Evolutionary conservation across 352 stramenopile species (phyloP), one percentile per base, ranked within the genome.

Genomic region (Globisporangium alternatum): DNA sequence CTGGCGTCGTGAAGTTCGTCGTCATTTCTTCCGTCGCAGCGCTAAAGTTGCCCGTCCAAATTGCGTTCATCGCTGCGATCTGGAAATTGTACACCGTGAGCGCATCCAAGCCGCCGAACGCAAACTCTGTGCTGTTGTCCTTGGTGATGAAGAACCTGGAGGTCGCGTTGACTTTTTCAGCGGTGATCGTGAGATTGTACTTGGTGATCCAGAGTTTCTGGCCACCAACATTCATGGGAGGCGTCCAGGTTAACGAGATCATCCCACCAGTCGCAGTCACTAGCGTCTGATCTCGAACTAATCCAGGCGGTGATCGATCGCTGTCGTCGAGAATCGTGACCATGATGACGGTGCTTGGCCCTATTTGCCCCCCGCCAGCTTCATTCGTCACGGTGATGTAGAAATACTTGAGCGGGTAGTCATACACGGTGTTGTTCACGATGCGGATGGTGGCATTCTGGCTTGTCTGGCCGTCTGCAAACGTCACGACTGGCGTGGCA

Each of bases 331-430:
- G 33, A 4, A 89, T 73, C 0, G 66, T 76, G 44, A 89, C 59
- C 33, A 48, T 44, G 12, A 83, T 57, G 9, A 75, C 53, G 1
- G 21, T 66, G 6, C 73, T 67, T 2, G 31, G 15, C 12, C 79
- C 81, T 21, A 88, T 61, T 7, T 30, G 52, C 9, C 49, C 74
- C 9, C 66, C 72, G 4, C 79, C 79, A 28, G 56, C 64, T 3
- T 56, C n/a, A 4, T 78, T 64, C 33, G 56, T 53, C 2, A 89
- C 55, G 0, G 45, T 47, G 0, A 90, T 69, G 15, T 68, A 60
- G 41, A 88, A 87, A 8, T 67, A 73, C 57, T 83, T 70, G 54
- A 71, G 74, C 13, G 81, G 81, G 33, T 71, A 89, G 28, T 83
- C 67, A 33, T 81, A 90, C 0, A 62, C 62, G 3, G 67, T 59